A percentile compares a stretch with the other conserved stretches of the same genome.
These are phyloP conservation scores for Ramaria sp. DNA, from an alignment of 768 basidiomycete species.

Conservation along the genomic window DNA sequence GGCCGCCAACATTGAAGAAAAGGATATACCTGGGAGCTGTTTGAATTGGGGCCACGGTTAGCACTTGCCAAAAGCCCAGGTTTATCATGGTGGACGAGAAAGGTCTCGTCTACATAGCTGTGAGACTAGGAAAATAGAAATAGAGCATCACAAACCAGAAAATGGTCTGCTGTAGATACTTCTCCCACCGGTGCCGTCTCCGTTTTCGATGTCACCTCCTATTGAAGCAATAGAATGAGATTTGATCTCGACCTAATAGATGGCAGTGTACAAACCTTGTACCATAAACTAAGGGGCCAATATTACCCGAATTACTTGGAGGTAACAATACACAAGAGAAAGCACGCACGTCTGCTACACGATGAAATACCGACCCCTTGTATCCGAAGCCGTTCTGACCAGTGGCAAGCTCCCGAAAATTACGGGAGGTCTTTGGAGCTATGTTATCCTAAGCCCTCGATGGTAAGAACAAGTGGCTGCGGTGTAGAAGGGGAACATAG, in stretches of 20 bases:
- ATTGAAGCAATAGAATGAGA: background rate
- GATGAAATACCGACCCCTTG: conserved; percentile 55
- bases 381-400: conserved; percentile 66
- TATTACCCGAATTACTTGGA: background rate
- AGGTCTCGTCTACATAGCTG: conserved; percentile 26
- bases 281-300: conserved; percentile 5
- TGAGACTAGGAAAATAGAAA: background rate
- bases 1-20: background rate
- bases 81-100: conserved; percentile 25
- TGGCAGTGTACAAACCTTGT: background rate
- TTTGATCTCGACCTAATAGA: background rate
- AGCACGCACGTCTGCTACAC: conserved; percentile 18
- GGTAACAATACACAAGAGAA: background rate
- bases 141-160: background rate
- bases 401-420: conserved; percentile 74
- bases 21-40: conserved; percentile 32
- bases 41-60: conserved; percentile 39
- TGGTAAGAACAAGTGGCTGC: background rate
- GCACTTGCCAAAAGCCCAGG: conserved; percentile 37
- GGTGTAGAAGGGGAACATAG: background rate
- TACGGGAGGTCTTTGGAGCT: conserved; percentile 67
- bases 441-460: conserved; percentile 46
- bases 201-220: conserved; percentile 28
- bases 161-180: conserved; percentile 8
- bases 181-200: conserved; percentile 26